phyloP scores from a whole-genome alignment of 2,329 filamentous ascomycete species.

The Ramichloridium luteum region DNA sequence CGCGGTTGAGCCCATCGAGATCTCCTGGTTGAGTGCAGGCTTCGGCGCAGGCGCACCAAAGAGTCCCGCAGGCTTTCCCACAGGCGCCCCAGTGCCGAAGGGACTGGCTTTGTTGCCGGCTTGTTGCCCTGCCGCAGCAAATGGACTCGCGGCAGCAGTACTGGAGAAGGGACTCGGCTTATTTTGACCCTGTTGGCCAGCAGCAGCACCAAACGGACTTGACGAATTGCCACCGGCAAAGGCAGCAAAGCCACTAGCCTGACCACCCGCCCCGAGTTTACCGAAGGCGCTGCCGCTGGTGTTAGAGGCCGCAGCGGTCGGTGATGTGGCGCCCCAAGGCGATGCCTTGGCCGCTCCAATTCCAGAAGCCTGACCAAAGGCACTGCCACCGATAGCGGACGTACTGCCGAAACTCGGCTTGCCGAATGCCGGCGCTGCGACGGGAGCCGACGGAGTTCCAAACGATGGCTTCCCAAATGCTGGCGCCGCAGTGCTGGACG shows the following conservation, averaged over 20 bases:
- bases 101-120: constrained; percentile 5
- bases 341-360: constrained; percentile 16
- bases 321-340: constrained; percentile 16
- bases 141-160: constrained; percentile 1
- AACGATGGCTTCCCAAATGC: constrained; percentile 16
- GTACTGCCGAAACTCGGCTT: constrained; percentile 14
- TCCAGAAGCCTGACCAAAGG: constrained; percentile 16
- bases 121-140: constrained; percentile 2
- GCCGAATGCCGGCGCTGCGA: constrained; percentile 14
- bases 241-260: neutral
- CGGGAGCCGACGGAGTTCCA: constrained; percentile 1
- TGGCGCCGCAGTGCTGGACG: too few relatives aligned
- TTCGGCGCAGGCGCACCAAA: constrained; percentile 6
- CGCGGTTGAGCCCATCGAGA: constrained; percentile 29
- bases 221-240: neutral
- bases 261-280: neutral
- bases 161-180: constrained; percentile 1
- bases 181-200: neutral
- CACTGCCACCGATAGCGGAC: constrained; percentile 7
- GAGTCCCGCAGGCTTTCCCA: constrained; percentile 8
- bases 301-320: constrained; percentile 3
- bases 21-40: constrained; percentile 7
- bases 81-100: constrained; percentile 5
- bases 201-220: constrained; percentile 1
- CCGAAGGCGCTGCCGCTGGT: neutral